These are phyloP conservation scores for Solanum ossicruentum DNA, from an alignment of 257 asterid genomes.

Conservation along the genomic window DNA sequence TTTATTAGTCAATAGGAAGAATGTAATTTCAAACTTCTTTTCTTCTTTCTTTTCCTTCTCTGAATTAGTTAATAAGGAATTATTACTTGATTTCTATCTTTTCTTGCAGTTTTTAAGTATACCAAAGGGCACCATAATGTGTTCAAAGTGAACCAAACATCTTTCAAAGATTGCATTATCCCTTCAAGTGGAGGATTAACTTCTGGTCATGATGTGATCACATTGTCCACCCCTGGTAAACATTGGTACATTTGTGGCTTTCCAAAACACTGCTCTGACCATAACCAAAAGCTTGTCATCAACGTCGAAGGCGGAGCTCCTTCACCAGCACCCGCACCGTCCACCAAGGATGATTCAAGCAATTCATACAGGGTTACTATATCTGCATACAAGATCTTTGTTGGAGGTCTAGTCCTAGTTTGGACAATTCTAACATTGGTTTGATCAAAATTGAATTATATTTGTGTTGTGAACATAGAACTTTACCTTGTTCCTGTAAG, in stretches of 20 bases:
- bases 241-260: constrained; percentile 16
- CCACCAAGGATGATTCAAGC: not conserved
- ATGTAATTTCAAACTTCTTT: not conserved
- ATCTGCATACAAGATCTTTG: not conserved
- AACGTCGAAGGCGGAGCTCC: not conserved
- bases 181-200: not conserved
- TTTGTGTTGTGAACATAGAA: not conserved
- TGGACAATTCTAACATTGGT: not conserved
- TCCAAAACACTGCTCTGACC: not conserved
- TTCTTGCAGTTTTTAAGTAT: constrained; percentile 6
- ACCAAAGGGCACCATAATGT: not conserved
- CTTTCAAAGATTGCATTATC: not conserved
- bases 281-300: constrained; percentile 6
- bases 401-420: not conserved
- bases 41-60: not conserved
- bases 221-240: not conserved
- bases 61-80: not conserved
- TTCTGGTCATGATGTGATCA: not conserved
- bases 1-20: not conserved
- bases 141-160: constrained; percentile 3
- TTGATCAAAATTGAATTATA: not conserved
- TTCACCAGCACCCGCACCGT: not conserved
- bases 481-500: not conserved
- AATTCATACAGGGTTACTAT: not conserved
- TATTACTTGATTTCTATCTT: not conserved